phyloP scores from a whole-genome alignment of 208 protist species.

The Leishmania tropica region DNA sequence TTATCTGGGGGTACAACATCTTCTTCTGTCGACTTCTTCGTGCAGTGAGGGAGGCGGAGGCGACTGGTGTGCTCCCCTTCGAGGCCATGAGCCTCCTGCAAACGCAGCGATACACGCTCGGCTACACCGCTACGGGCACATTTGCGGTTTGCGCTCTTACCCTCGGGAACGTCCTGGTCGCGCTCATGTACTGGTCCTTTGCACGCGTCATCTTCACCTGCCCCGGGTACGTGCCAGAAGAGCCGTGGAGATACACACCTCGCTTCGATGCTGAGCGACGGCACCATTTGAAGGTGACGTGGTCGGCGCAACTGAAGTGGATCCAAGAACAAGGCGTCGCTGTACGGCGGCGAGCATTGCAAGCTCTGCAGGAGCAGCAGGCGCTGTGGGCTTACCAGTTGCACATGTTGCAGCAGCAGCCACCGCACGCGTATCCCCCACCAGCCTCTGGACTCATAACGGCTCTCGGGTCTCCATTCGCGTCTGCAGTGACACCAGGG shows the following conservation, averaged over 20 bases:
- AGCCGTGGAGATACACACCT: conserved; percentile 31
- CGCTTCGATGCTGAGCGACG: conserved; percentile 7
- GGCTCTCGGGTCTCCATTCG: neutral
- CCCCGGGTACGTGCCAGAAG: conserved; percentile 32
- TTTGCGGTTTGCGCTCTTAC: conserved; percentile 1
- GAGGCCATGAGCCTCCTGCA: neutral
- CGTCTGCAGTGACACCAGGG: neutral
- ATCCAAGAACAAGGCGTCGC: neutral
- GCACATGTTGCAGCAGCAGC: conserved; percentile 1
- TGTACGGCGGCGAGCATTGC: neutral
- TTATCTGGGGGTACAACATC: conserved; percentile 16
- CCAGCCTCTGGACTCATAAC: neutral
- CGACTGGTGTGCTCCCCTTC: neutral
- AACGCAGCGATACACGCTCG: neutral
- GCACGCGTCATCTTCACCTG: conserved; percentile 25
- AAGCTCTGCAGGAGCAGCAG: neutral
- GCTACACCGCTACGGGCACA: conserved; percentile 6
- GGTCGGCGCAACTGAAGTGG: conserved; percentile 3
- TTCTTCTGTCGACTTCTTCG: conserved; percentile 11
- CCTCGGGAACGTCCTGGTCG: conserved; percentile 11
- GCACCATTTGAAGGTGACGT: conserved; percentile 4
- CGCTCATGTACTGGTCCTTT: conserved; percentile 22
- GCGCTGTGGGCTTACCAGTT: neutral
- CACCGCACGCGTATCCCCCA: neutral
- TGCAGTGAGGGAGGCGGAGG: neutral